phyloP scores from a whole-genome alignment of 441 rosid genomes.

The Populus hybrid region DNA sequence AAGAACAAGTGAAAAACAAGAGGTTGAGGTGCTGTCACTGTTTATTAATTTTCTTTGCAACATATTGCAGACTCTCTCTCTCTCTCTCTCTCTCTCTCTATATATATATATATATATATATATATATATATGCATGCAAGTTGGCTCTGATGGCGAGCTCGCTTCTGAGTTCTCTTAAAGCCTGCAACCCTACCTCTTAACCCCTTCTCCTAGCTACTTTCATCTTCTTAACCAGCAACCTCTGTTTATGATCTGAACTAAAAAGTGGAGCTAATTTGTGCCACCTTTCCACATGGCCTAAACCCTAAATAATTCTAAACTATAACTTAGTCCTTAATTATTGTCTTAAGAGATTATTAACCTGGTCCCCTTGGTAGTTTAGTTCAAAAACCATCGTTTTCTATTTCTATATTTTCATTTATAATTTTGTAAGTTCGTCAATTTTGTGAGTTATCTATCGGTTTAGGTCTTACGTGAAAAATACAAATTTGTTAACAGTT shows the following conservation, averaged over 20 bases:
- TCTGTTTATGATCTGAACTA: neutral
- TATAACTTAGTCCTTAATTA: neutral
- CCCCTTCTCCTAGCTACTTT: neutral
- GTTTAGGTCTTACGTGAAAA: too few species aligned
- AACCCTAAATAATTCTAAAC: too few species aligned
- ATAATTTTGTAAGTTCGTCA: too few species aligned
- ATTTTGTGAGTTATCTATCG: too few species aligned
- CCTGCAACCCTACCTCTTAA: neutral
- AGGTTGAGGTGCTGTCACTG: constrained; percentile 18
- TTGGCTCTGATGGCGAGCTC: neutral
- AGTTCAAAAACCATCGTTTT: neutral
- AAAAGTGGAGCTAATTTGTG: neutral
- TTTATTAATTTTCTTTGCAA: neutral
- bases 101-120: too few species aligned
- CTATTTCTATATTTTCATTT: too few species aligned
- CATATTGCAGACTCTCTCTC: neutral
- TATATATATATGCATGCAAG: neutral
- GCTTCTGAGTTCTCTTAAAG: neutral
- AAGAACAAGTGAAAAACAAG: neutral
- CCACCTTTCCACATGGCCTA: neutral
- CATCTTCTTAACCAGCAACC: neutral
- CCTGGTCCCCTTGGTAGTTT: neutral
- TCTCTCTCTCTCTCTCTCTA: too few species aligned
- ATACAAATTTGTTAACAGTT: too few species aligned
- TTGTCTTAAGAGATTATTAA: neutral